A percentile compares a stretch with the other conserved stretches of the same genome.
These are phyloP conservation scores for Aspergillus bombycis DNA, from an alignment of 2,329 filamentous ascomycete species.

Conservation along the genomic window DNA sequence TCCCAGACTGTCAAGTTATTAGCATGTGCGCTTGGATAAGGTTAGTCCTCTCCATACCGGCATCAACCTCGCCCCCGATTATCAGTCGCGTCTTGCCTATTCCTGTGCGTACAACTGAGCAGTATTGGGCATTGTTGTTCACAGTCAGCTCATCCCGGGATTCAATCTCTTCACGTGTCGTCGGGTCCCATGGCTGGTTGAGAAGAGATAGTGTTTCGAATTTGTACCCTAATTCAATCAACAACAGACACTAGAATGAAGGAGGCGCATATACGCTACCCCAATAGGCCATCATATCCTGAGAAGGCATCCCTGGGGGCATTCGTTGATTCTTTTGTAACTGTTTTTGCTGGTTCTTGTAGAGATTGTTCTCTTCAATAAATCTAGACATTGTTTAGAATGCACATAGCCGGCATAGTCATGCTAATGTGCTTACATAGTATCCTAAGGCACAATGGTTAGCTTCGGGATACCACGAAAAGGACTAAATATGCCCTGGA, in stretches of 20 bases:
- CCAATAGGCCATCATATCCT: slow-evolving; percentile 91
- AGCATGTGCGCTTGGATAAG: not conserved
- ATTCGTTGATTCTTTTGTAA: slow-evolving; percentile 57
- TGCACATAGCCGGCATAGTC: not conserved
- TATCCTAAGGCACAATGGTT: slow-evolving; percentile 47
- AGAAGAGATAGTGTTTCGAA: slow-evolving; percentile 87
- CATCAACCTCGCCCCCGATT: slow-evolving; percentile 92
- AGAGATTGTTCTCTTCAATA: slow-evolving; percentile 85
- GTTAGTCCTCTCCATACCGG: slow-evolving; percentile 56
- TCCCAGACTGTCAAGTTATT: slow-evolving; percentile 69
- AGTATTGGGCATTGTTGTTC: slow-evolving; percentile 92
- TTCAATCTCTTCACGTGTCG: slow-evolving; percentile 77
- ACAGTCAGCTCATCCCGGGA: slow-evolving; percentile 70
- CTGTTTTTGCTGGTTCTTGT: slow-evolving; percentile 66
- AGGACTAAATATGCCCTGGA: not conserved
- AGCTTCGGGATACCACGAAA: slow-evolving; percentile 15
- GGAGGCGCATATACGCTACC: slow-evolving; percentile 55
- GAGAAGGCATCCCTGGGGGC: slow-evolving; percentile 61
- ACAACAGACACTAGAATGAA: not conserved
- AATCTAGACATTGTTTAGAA: slow-evolving; percentile 61
- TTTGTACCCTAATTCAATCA: slow-evolving; percentile 73
- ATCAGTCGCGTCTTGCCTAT: slow-evolving; percentile 76
- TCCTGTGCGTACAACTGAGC: slow-evolving; percentile 86
- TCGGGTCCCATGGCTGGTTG: slow-evolving; percentile 72
- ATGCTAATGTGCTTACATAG: slow-evolving; percentile 50